Base-by-base conservation (phyloP, 2,329 filamentous ascomycete genomes). In the Colletotrichum sp. region DNA sequence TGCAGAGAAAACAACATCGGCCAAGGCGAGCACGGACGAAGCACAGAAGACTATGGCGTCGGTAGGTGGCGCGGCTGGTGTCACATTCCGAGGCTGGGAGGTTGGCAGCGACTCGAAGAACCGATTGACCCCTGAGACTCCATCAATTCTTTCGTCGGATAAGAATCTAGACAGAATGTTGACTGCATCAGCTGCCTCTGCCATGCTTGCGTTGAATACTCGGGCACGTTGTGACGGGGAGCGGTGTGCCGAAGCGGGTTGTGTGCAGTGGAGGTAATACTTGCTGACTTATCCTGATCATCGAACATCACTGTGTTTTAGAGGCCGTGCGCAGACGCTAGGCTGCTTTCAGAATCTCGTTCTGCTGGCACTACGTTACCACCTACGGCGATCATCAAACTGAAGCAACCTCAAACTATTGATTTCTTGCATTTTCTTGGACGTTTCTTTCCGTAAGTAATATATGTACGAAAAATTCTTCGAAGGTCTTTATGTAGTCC, bases 11-110 rank as follows among this genome's bases (percentile, higher is more conserved):
- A 78, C 70, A 7, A 34, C 39, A 16, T 76, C 74, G 6, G 65
- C 74, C 5, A 76, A 36, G 6, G 76, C 73, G 10, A 78, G 63
- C 5, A 78, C 71, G 7, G 76, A 70, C 24, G 76, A 76, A 8
- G 67, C 74, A 59, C 74, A 78, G 15, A 78, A 69, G 32, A 76
- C 74, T 24, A 78, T 66, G 32, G 55, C 74, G 44, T 77, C 74
- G n/a, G 67, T 64, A 2, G 76, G 65, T 28, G 28, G 67, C 30
- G 36, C 30, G 30, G n/a, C 30, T 24, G 16, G 24, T 10, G 8
- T 44, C 9, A 18, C 49, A 10, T 30, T n/a, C 12, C 39, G 24
- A 9, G 18, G 6, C 21, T 13, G n/a, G 34, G 30, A 16, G 6
- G 32, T 60, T 44, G 55, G 57, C 9, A 70, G 24, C 8, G 67